Conservation (phyloP, 495 filamentous ascomycete genomes). For the Talaromyces adpressus region DNA sequence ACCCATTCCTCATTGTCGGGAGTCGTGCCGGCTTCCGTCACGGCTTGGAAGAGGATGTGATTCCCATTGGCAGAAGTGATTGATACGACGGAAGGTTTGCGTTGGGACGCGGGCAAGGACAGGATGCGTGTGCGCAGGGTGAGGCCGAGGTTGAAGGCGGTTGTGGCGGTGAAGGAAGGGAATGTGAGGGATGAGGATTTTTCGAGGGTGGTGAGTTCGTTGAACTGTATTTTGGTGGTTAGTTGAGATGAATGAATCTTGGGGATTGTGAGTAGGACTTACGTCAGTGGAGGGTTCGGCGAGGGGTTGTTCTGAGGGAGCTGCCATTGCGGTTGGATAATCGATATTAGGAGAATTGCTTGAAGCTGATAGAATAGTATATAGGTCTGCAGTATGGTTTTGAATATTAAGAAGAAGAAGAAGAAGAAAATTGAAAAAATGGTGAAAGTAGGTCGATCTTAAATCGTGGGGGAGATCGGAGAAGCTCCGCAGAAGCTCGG, state of each 20-base stretch:
- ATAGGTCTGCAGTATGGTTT: not conserved
- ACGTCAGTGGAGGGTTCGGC: conserved; percentile 1
- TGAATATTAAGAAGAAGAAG: not conserved
- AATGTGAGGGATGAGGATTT: conserved; percentile 44
- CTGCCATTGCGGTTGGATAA: not conserved
- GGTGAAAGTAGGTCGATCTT: no score
- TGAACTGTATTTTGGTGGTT: conserved; percentile 24
- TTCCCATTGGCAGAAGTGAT: conserved; percentile 52
- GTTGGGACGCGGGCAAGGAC: conserved; percentile 19
- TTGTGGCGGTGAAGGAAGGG: conserved; percentile 57
- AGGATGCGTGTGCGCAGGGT: conserved; percentile 23
- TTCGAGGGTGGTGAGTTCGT: conserved; percentile 44
- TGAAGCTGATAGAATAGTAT: not conserved
- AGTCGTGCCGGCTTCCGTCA: conserved; percentile 46
- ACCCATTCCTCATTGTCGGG: conserved; percentile 59
- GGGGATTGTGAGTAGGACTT: not conserved
- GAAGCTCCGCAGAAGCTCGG: no score
- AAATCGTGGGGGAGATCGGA: not conserved
- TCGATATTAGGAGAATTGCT: no score
- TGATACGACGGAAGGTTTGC: conserved; percentile 54
- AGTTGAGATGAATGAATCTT: not conserved
- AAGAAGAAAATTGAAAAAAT: not conserved
- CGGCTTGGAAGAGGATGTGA: conserved; percentile 57
- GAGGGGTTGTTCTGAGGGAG: not conserved
- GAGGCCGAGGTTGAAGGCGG: conserved; percentile 52